These are phyloP conservation scores for Chlorella sp. DNA, from an alignment of 139 green algal species.

Conservation along the genomic window DNA sequence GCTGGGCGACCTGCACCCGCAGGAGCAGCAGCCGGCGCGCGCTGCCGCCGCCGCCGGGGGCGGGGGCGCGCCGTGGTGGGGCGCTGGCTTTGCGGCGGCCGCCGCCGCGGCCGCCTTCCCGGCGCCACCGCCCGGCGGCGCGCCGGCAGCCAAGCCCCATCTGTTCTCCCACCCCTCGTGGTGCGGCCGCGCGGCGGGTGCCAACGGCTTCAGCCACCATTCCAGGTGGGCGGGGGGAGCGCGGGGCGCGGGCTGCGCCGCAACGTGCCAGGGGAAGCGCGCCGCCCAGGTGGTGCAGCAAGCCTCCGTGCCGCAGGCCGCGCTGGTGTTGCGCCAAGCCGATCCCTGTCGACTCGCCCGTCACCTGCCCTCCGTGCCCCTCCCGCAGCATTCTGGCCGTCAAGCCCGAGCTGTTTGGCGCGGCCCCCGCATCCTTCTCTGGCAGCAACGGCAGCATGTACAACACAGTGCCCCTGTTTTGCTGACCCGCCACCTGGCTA, in stretches of 20 bases:
- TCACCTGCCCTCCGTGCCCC: background rate
- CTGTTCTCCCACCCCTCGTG: background rate
- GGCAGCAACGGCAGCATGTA: background rate
- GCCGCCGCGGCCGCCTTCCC: background rate
- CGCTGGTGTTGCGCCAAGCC: background rate
- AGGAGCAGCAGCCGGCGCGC: background rate
- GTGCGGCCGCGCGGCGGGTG: background rate
- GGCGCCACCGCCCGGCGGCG: no score
- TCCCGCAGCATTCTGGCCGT: slow-evolving; percentile 21
- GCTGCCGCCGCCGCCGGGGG: background rate
- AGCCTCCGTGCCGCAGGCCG: background rate
- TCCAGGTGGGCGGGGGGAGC: background rate
- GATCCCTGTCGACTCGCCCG: background rate
- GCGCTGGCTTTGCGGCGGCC: background rate
- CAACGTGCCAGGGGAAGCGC: background rate
- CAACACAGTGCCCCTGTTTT: slow-evolving; percentile 11
- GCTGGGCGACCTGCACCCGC: background rate
- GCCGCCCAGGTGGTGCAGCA: slow-evolving; percentile 4
- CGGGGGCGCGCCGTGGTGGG: background rate
- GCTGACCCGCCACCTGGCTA: slow-evolving; percentile 1
- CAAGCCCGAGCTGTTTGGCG: slow-evolving; percentile 18
- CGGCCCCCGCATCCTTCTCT: background rate
- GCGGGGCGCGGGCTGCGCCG: background rate
- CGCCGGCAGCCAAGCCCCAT: slow-evolving; percentile 2
- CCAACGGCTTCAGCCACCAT: slow-evolving; percentile 3